These are phyloP conservation scores for Scedosporium aurantiacum DNA, from an alignment of 2,329 filamentous ascomycete genomes.

Conservation along the genomic window DNA sequence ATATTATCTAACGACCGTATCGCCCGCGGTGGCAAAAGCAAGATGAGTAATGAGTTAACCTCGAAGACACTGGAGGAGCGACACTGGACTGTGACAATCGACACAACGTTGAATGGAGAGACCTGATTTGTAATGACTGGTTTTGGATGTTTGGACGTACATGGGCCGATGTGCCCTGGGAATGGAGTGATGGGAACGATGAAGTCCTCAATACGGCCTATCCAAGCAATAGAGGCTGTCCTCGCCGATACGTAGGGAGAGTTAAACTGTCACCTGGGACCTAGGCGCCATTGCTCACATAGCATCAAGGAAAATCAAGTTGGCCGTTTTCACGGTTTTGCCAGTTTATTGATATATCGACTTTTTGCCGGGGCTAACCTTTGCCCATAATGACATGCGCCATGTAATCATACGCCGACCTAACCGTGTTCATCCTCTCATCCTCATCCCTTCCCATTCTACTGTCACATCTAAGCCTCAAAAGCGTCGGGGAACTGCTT, in stretches of 20 bases:
- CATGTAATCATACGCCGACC: constrained; percentile 6
- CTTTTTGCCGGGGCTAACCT: constrained; percentile 3
- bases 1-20: no score
- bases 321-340: constrained; percentile 1
- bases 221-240: no score
- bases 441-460: constrained; percentile 11
- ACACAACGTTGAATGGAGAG: no score
- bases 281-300: neutral
- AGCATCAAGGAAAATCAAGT: neutral
- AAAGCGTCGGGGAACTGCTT: constrained; percentile 93
- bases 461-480: constrained; percentile 37
- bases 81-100: no score
- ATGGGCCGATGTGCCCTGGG: no score
- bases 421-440: constrained; percentile 13
- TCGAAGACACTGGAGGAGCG: no score
- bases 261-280: neutral
- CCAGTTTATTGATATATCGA: constrained; percentile 7
- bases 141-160: no score
- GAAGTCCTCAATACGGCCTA: no score
- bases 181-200: no score
- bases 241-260: neutral
- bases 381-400: constrained; percentile 7
- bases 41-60: no score
- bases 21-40: no score
- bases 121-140: no score